These are phyloP conservation scores for Delphinella strobiligena DNA, from an alignment of 2,329 filamentous ascomycete species.

Conservation along the genomic window DNA sequence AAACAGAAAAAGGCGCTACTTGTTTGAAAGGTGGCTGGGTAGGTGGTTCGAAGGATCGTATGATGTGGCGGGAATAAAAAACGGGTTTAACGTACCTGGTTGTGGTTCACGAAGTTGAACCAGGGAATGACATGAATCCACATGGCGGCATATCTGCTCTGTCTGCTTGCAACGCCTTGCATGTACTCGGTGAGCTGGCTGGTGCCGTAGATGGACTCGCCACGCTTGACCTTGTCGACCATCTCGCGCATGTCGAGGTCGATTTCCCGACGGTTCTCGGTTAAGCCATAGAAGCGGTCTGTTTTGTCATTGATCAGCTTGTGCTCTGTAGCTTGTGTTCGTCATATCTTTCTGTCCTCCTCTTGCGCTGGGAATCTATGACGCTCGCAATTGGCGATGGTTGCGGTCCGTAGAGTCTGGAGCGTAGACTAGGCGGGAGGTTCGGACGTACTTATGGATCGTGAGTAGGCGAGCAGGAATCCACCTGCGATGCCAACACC, in stretches of 20 bases:
- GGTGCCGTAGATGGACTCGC: slow-evolving; percentile 78
- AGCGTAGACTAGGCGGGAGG: not conserved
- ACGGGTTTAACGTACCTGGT: slow-evolving; percentile 47
- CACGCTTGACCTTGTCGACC: slow-evolving; percentile 89
- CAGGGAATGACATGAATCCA: slow-evolving; percentile 80
- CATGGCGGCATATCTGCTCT: slow-evolving; percentile 80
- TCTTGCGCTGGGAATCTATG: too few relatives aligned
- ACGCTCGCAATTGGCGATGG: too few relatives aligned
- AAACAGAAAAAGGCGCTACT: too few relatives aligned
- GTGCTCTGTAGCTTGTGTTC: not conserved
- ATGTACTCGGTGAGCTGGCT: slow-evolving; percentile 71
- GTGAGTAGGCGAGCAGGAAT: slow-evolving; percentile 74
- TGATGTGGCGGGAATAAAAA: not conserved
- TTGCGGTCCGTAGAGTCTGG: too few relatives aligned
- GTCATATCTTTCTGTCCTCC: too few relatives aligned
- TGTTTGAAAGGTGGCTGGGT: too few relatives aligned
- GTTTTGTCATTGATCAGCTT: slow-evolving; percentile 6
- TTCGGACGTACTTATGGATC: slow-evolving; percentile 61
- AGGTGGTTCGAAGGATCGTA: too few relatives aligned
- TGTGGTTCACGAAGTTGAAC: slow-evolving; percentile 98
- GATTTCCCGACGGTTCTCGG: slow-evolving; percentile 81
- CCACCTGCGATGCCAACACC: slow-evolving; percentile 64
- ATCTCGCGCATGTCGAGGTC: slow-evolving; percentile 98
- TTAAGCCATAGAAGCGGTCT: slow-evolving; percentile 95
- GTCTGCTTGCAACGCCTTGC: slow-evolving; percentile 83